phyloP scores from a whole-genome alignment of 768 basidiomycete genomes.

The Calocybe indica region DNA sequence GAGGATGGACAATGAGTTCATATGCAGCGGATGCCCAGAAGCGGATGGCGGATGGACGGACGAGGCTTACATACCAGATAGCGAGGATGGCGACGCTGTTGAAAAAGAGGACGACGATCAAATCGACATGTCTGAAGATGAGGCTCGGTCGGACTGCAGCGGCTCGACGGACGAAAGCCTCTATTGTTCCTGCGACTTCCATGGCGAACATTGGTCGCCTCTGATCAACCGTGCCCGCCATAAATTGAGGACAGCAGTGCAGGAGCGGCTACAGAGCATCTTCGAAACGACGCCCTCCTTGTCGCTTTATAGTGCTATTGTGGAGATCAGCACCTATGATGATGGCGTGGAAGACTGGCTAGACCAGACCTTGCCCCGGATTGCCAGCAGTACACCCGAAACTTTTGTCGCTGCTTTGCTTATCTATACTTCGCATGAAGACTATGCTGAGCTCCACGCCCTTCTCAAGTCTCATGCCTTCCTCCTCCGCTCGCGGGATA shows the following conservation, averaged over 20 bases:
- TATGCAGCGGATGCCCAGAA: not conserved
- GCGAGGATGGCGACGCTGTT: constrained; percentile 20
- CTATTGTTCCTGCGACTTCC: constrained; percentile 25
- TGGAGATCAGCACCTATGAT: constrained; percentile 21
- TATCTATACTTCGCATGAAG: constrained; percentile 35
- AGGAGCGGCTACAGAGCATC: constrained; percentile 34
- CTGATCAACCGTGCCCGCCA: constrained; percentile 32
- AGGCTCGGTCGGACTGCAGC: constrained; percentile 6
- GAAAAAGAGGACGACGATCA: constrained; percentile 27
- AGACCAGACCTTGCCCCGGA: constrained; percentile 23
- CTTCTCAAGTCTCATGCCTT: constrained; percentile 43
- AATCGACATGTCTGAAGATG: constrained; percentile 7
- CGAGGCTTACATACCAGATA: not conserved
- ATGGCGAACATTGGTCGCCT: constrained; percentile 49
- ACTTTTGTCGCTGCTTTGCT: constrained; percentile 50
- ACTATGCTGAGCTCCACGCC: constrained; percentile 25
- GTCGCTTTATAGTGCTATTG: constrained; percentile 37
- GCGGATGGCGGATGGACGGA: not conserved
- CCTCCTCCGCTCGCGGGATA: constrained; percentile 59
- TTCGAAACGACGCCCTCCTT: constrained; percentile 50
- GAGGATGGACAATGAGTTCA: constrained; percentile 31
- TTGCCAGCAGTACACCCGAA: constrained; percentile 45
- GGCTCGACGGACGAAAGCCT: constrained; percentile 11
- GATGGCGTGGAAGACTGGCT: constrained; percentile 26
- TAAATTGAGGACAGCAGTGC: constrained; percentile 38